Evolutionary conservation across 352 stramenopile species (phyloP), one percentile per base, ranked within the genome.

Genomic region (Pythium aristosporum): DNA sequence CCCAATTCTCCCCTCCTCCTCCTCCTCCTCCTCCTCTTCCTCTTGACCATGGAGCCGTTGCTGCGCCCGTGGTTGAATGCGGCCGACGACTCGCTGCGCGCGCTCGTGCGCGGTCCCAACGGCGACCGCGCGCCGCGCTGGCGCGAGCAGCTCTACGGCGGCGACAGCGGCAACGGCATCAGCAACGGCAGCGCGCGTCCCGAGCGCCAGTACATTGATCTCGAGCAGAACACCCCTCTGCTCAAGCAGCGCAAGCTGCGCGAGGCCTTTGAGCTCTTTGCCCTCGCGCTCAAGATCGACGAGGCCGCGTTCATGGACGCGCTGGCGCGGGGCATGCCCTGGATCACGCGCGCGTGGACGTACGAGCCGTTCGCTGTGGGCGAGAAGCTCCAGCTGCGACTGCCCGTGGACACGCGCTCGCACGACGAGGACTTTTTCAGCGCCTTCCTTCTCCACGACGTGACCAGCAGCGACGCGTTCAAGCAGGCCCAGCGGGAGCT

Each of bases 211-310:
- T 55, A 41, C 48, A 55, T 55, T 30, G 28, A 55, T 37, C 15
- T 55, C 8, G 20, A 41, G 15, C 48, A 37, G 25, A 18, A 39
- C 20, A 21, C 42, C 12, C 25, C 34, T 0, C 2, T 18, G 30
- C 34, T 12, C 8, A n/a, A 58, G 6, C 51, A 46, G 16, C 51
- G 36, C 37, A 20, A 10, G 13, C 51, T 58, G 8, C 51, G 51
- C 20, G 51, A 58, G 20, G 34, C 51, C 18, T 18, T 58, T 13
- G 51, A 58, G 51, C 21, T 58, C 6, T 58, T 58, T 37, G 51
- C 36, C n/a, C 11, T 58, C n/a, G 51, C 51, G 34, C n/a, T 58
- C 20, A 8, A 21, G 16, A 44, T 48, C 7, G 51, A 58, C 16
- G 9, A n/a, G 25, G 13, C 3, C 7, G 50, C 34, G 36, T 57